A percentile compares a stretch with the other conserved stretches of the same genome.
phyloP scores from a whole-genome alignment of 2,329 filamentous ascomycete genomes.

The Samsoniella hepiali region DNA sequence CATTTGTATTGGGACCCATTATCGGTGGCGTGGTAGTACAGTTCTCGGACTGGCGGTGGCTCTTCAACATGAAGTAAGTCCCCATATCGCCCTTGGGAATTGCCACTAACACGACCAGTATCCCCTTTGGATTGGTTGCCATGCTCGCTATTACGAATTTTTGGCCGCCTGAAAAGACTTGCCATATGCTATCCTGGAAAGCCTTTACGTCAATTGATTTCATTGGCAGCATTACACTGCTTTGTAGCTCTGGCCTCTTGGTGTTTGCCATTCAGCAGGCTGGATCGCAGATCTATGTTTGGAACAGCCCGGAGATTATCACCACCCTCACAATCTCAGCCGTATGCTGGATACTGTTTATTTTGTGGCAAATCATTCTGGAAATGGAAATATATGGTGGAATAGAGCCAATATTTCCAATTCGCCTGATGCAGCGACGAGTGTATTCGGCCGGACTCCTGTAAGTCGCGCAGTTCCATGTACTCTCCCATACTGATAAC shows the following conservation, averaged over 20 bases:
- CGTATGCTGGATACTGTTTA: conserved; percentile 47
- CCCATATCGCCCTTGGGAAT: not conserved
- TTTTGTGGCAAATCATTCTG: conserved; percentile 49
- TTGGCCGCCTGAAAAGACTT: conserved; percentile 41
- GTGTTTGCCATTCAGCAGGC: conserved; percentile 57
- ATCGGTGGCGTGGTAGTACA: conserved; percentile 55
- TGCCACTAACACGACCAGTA: conserved; percentile 33
- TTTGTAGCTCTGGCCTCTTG: conserved; percentile 51
- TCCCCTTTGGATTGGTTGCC: conserved; percentile 47
- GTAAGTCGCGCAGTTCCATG: conserved; percentile 34
- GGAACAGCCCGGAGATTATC: conserved; percentile 52
- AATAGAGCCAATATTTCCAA: conserved; percentile 55
- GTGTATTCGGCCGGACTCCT: conserved; percentile 51
- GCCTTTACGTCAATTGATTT: conserved; percentile 51
- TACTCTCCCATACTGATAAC: conserved; percentile 19
- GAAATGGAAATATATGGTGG: conserved; percentile 33
- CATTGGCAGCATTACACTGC: conserved; percentile 47
- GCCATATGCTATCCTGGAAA: conserved; percentile 37
- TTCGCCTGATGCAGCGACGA: conserved; percentile 44
- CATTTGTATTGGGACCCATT: conserved; percentile 57
- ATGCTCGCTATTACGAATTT: conserved; percentile 46
- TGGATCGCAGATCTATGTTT: conserved; percentile 49
- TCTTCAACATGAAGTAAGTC: conserved; percentile 60
- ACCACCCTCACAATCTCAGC: conserved; percentile 45
- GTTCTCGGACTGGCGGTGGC: conserved; percentile 54